phyloP scores from a whole-genome alignment of 1,139 yeast genomes.

The Hansenula lynferdii region DNA sequence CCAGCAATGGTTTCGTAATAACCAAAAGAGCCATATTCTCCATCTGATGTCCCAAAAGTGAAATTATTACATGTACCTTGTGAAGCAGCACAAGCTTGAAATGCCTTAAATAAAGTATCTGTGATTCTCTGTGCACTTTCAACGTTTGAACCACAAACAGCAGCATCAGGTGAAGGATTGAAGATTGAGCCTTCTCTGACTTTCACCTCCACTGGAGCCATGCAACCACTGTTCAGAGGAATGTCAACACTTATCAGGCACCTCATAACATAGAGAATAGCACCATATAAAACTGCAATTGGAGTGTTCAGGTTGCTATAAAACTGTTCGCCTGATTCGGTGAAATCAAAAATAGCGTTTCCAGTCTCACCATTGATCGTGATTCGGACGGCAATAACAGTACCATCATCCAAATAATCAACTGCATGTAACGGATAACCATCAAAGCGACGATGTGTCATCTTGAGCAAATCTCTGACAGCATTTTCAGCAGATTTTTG shows the following conservation, averaged over 20 bases:
- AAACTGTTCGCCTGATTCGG: constrained; percentile 52
- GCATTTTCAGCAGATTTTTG: constrained; percentile 39
- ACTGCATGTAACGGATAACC: constrained; percentile 25
- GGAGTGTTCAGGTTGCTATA: constrained; percentile 65
- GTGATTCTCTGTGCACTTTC: constrained; percentile 81
- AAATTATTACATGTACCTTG: constrained; percentile 75
- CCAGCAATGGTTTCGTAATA: constrained; percentile 73
- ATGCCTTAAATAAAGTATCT: constrained; percentile 73
- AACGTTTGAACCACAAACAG: constrained; percentile 89
- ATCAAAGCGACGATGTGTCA: constrained; percentile 21
- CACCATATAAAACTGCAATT: constrained; percentile 73
- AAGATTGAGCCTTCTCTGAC: constrained; percentile 70
- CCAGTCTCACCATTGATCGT: constrained; percentile 31
- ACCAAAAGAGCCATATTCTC: constrained; percentile 46
- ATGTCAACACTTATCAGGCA: constrained; percentile 73
- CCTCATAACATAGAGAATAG: constrained; percentile 72
- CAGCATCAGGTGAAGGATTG: constrained; percentile 71
- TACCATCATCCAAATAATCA: constrained; percentile 46
- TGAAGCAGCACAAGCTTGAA: constrained; percentile 72
- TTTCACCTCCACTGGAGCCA: constrained; percentile 58
- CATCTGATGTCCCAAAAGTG: constrained; percentile 64
- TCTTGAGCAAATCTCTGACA: constrained; percentile 31
- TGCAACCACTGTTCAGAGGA: constrained; percentile 83
- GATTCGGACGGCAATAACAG: constrained; percentile 33
- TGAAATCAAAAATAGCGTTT: constrained; percentile 38